phyloP scores from a whole-genome alignment of 331 rosid species.

The Malus hybrid region DNA sequence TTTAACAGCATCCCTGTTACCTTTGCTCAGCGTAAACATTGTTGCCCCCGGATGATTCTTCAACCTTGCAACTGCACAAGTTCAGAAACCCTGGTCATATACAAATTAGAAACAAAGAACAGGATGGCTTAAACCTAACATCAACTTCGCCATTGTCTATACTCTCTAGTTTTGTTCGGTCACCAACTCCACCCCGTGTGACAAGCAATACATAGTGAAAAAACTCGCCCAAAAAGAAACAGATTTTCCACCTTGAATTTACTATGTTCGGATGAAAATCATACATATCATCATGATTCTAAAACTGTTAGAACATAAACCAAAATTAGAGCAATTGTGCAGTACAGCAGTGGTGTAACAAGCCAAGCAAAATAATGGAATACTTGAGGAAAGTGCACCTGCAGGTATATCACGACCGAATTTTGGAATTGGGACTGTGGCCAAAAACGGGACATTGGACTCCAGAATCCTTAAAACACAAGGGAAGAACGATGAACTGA shows the following conservation, averaged over 20 bases:
- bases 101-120: background rate
- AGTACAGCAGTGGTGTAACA: background rate
- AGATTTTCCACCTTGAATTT: too few relatives aligned
- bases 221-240: too few relatives aligned
- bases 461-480: constrained; percentile 63
- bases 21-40: constrained; percentile 42
- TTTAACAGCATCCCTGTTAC: constrained; percentile 55
- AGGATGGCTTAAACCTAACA: too few relatives aligned
- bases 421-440: constrained; percentile 77
- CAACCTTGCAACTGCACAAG: constrained; percentile 67
- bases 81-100: constrained; percentile 9
- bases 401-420: constrained; percentile 73
- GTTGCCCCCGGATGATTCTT: constrained; percentile 62
- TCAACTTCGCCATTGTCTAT: too few relatives aligned
- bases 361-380: background rate
- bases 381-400: constrained; percentile 31
- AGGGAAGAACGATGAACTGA: constrained; percentile 81
- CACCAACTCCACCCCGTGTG: too few relatives aligned
- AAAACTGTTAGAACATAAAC: too few relatives aligned
- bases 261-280: too few relatives aligned
- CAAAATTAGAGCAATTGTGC: too few relatives aligned
- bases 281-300: too few relatives aligned
- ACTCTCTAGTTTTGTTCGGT: too few relatives aligned
- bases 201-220: too few relatives aligned
- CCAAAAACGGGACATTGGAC: constrained; percentile 68